A percentile compares a stretch with the other conserved stretches of the same genome.
phyloP scores from a whole-genome alignment of 176 grass and related monocot genomes.

The barley (Hordeum vulgare) region MorexV3_pseudomolecules_assembly NC_058521.1:154394800-154395299 shows the following conservation, averaged over 20 bases:
- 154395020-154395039: neutral
- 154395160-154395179: neutral
- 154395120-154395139: neutral
- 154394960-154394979: neutral
- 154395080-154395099: neutral
- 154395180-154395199: neutral
- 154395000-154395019: neutral
- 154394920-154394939: neutral
- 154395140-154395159: neutral
- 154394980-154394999: neutral
- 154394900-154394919: neutral
- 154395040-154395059: neutral
- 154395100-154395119: neutral
- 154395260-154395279: neutral
- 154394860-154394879: neutral
- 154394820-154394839: neutral
- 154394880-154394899: neutral
- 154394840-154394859: neutral
- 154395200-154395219: neutral
- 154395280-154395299: neutral
- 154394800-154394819: neutral
- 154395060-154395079: neutral
- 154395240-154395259: neutral
- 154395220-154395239: neutral
- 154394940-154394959: neutral